A percentile compares a stretch with the other conserved stretches of the same genome.
phyloP scores from a whole-genome alignment of 352 stramenopile genomes.

The Plasmopara viticola region DNA sequence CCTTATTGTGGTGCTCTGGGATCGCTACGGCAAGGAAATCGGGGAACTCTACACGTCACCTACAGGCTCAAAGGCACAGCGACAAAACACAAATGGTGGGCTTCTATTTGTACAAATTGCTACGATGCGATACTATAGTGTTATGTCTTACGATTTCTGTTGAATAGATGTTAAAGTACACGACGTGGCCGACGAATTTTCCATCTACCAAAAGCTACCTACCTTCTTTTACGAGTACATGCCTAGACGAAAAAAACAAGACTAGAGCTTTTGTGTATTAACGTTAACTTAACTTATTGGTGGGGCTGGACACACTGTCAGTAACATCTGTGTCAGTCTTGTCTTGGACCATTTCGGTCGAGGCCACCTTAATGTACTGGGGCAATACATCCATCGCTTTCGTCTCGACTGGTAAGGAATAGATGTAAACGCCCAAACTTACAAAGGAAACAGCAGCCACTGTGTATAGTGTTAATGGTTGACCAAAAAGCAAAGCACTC shows the following conservation, averaged over 20 bases:
- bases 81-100: constrained; percentile 27
- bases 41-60: constrained; percentile 65
- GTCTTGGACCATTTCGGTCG: constrained; percentile 9
- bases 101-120: constrained; percentile 1
- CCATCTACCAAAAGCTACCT: constrained; percentile 78
- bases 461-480: constrained; percentile 49
- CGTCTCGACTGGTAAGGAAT: constrained; percentile 52
- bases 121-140: constrained; percentile 1
- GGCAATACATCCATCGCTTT: constrained; percentile 9
- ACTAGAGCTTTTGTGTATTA: constrained; percentile 8
- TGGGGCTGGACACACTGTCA: too few species aligned
- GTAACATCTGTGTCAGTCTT: constrained; percentile 1
- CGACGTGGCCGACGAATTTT: constrained; percentile 73
- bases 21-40: constrained; percentile 81
- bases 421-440: constrained; percentile 72
- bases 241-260: constrained; percentile 55
- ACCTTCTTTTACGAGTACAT: constrained; percentile 88
- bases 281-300: too few species aligned
- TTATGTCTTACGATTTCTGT: too few species aligned
- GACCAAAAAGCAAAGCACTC: constrained; percentile 52
- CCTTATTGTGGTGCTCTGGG: constrained; percentile 76
- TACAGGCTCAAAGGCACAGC: constrained; percentile 18
- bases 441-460: constrained; percentile 58
- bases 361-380: constrained; percentile 23
- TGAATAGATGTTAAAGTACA: constrained; percentile 52